These are phyloP conservation scores for Cyathus striatus DNA, from an alignment of 768 basidiomycete species.

Conservation along the genomic window DNA sequence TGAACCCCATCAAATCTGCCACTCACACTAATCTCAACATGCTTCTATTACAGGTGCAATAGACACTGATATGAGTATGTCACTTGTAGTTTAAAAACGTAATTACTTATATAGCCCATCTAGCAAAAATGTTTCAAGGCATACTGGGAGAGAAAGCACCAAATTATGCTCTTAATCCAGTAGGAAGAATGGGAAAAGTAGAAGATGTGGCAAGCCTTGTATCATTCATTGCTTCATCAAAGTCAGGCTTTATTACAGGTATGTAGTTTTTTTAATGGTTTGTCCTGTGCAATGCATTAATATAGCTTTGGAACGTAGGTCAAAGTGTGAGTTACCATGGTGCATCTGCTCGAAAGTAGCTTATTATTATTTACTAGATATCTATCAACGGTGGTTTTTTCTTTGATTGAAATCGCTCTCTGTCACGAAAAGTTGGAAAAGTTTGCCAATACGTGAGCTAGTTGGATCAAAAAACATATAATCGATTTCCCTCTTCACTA, in stretches of 20 bases:
- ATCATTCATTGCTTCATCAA: neutral
- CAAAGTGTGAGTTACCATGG: too few species aligned
- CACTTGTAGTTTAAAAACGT: too few species aligned
- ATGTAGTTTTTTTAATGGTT: neutral
- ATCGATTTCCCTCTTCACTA: neutral
- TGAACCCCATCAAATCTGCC: constrained; percentile 1
- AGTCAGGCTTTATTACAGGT: neutral
- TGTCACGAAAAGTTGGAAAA: neutral
- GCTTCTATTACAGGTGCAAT: constrained; percentile 6
- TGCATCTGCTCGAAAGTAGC: too few species aligned
- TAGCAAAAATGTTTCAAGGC: neutral
- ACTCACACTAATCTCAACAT: neutral
- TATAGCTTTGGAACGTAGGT: neutral
- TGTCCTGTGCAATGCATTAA: neutral
- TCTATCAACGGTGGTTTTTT: too few species aligned
- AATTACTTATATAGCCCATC: neutral
- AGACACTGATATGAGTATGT: constrained; percentile 11
- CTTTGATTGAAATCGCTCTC: too few species aligned
- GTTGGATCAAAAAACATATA: neutral
- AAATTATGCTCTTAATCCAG: neutral
- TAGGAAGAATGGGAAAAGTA: neutral
- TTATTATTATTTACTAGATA: too few species aligned
- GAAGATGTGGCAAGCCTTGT: too few species aligned
- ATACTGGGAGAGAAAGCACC: neutral
- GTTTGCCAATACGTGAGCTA: neutral